phyloP scores from a whole-genome alignment of 31 red algal genomes.

The Bonnemaisonia californica region DNA sequence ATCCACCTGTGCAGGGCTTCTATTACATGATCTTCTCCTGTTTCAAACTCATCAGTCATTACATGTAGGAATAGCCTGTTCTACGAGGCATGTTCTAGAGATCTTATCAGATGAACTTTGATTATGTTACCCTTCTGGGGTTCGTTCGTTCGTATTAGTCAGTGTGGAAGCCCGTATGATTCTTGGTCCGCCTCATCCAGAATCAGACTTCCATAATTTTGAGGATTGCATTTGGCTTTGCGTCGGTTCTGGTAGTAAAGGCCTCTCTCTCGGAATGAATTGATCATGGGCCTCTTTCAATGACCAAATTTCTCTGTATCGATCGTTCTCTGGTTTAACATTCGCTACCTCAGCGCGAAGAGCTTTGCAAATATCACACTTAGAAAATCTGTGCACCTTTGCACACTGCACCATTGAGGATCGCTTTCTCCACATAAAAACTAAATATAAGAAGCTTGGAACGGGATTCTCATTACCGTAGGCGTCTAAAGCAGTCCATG shows the following conservation, averaged over 20 bases:
- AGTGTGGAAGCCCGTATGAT: neutral
- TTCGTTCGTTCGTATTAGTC: neutral
- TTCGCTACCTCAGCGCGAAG: neutral
- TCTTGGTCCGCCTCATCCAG: neutral
- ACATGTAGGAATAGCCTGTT: neutral
- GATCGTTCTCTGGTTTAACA: neutral
- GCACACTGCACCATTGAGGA: neutral
- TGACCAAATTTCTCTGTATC: neutral
- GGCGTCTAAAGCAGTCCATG: neutral
- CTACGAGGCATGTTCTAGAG: neutral
- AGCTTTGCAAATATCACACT: neutral
- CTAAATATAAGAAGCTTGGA: neutral
- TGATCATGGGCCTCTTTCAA: neutral
- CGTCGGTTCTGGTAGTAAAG: neutral
- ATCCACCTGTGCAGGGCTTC: neutral
- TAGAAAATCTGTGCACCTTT: neutral
- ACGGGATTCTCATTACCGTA: neutral
- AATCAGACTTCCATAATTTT: neutral
- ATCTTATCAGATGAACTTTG: neutral
- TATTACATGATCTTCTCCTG: neutral
- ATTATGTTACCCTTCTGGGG: neutral
- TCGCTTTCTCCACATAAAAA: neutral
- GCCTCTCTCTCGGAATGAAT: neutral
- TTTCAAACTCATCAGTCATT: neutral
- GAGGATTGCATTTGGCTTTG: neutral